Base-by-base conservation (phyloP, 805 yeast genomes). In the Peterozyma toletana region DNA sequence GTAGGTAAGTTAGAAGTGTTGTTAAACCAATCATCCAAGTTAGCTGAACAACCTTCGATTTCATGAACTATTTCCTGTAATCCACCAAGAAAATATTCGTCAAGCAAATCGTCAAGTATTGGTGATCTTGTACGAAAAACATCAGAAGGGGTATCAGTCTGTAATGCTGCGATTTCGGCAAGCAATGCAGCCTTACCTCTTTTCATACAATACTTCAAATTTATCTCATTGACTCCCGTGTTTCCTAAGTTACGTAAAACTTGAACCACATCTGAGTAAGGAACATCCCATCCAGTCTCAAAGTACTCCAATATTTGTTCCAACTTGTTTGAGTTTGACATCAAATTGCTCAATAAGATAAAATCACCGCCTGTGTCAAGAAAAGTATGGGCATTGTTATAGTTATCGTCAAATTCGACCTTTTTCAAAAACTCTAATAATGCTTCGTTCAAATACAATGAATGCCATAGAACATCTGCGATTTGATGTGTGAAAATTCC, bases 381-480 rank as follows among this genome's bases (percentile, higher is more conserved):
- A 38, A 65, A 75, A 3, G 60, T 49, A 50, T 83, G 88, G 0
- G 86, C 86, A 2, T 55, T 50, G 2, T 63, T 58, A 13, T 54
- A 51, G 14, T 40, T 33, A 0, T 79, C 82, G 44, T 60, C 67
- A 53, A 80, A 83, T 46, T 83, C 88, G 30, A 70, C 57, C 18
- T 63, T 64, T 0, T 79, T 64, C 45, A 81, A 50, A 51, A 70
- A 70, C 34, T 66, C 56, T 33, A 83, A 56, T n/a, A 83, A 52
- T 0, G 89, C 88, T 47, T 77, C 72, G 11, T 67, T 57, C 30
- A 77, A 57, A 2, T 75, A 64, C 5, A 79, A 55, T 0, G 86
- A 79, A 55, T 82, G 89, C 88, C 88, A 82, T 21, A 80, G 67
- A 0, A 78, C 71, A 50, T 83, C 88, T 3, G 80, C 68, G 0